These are phyloP conservation scores for Xylariaceae sp. DNA, from an alignment of 2,329 filamentous ascomycete species.

Conservation along the genomic window DNA sequence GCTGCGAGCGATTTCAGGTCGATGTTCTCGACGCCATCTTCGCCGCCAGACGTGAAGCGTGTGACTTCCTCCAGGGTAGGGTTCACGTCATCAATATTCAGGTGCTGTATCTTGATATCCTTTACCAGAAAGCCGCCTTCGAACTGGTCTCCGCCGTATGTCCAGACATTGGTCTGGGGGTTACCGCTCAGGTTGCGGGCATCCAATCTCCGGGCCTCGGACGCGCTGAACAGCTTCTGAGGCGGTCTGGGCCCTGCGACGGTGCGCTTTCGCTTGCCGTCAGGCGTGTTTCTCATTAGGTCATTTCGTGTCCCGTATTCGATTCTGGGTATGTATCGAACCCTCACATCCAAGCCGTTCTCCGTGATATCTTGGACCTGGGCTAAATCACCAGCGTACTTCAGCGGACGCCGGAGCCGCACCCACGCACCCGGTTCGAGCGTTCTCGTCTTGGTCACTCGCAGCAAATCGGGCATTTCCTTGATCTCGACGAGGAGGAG, in stretches of 20 bases:
- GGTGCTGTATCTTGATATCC: slow-evolving; percentile 81
- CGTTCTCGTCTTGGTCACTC: slow-evolving; percentile 78
- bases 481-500: slow-evolving; percentile 89
- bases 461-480: slow-evolving; percentile 94
- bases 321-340: slow-evolving; percentile 82
- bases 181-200: slow-evolving; percentile 59
- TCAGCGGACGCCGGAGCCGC: slow-evolving; percentile 70
- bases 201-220: slow-evolving; percentile 85
- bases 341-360: slow-evolving; percentile 82
- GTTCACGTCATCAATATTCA: slow-evolving; percentile 85
- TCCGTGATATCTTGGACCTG: slow-evolving; percentile 90
- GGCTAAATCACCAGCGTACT: slow-evolving; percentile 84
- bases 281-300: slow-evolving; percentile 38
- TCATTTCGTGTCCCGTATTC: slow-evolving; percentile 91
- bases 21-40: slow-evolving; percentile 89
- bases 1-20: slow-evolving; percentile 87
- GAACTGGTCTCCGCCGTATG: slow-evolving; percentile 83
- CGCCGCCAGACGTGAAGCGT: slow-evolving; percentile 80
- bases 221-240: slow-evolving; percentile 85
- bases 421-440: slow-evolving; percentile 89
- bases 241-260: slow-evolving; percentile 66
- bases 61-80: slow-evolving; percentile 92
- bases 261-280: slow-evolving; percentile 75
- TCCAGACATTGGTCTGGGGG: slow-evolving; percentile 73
- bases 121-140: slow-evolving; percentile 91